Conservation (phyloP, 2,329 filamentous ascomycete species). For the Trichoderma koningii region DNA sequence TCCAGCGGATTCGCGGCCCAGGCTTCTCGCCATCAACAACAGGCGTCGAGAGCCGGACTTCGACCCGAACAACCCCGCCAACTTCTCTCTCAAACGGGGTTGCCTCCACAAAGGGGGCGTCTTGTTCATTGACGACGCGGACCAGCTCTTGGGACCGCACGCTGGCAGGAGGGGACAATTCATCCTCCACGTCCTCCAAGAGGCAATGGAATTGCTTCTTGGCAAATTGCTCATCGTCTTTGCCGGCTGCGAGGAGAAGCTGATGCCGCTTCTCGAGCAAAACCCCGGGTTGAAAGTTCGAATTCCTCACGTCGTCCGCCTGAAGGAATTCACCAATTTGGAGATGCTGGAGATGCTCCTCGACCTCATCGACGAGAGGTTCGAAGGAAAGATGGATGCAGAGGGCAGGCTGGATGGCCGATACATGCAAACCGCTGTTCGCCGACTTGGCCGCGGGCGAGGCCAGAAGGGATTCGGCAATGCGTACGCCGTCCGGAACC, state of each 20-base stretch:
- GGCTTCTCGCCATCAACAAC: neutral
- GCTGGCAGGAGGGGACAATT: neutral
- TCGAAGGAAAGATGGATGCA: neutral
- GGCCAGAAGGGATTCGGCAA: constrained; percentile 11
- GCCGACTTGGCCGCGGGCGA: neutral
- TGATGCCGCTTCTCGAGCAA: constrained; percentile 1
- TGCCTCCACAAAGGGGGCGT: constrained; percentile 5
- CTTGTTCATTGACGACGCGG: constrained; percentile 11
- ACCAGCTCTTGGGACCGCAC: constrained; percentile 7
- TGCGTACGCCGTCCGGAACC: constrained; percentile 7
- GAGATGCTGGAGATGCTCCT: neutral
- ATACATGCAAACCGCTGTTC: neutral
- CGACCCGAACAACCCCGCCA: neutral
- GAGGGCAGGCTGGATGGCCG: neutral
- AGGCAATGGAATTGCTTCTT: neutral
- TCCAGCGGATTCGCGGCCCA: neutral
- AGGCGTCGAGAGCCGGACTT: neutral
- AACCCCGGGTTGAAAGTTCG: constrained; percentile 18
- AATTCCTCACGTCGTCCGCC: neutral
- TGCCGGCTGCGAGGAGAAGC: constrained; percentile 10
- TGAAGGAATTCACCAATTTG: neutral
- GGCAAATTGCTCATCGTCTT: constrained; percentile 1
- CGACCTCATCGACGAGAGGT: constrained; percentile 4
- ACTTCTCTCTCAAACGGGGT: neutral
- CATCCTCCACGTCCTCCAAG: constrained; percentile 8